These are phyloP conservation scores for Dothidotthia symphoricarpi DNA, from an alignment of 2,329 filamentous ascomycete genomes.

Conservation along the genomic window DNA sequence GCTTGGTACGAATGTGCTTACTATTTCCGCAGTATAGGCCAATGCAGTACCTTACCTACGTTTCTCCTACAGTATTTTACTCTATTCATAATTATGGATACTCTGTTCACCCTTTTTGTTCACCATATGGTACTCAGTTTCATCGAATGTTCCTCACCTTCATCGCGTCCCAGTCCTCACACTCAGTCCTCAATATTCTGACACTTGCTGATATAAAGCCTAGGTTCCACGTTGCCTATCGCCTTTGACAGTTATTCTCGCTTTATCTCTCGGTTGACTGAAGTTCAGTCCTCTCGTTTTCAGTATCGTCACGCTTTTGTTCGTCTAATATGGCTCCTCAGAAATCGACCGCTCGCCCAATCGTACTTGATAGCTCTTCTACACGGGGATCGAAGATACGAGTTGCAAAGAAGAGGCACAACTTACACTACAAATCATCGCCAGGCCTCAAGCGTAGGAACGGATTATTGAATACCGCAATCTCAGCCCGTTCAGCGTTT, in stretches of 20 bases:
- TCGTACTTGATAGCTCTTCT: background rate
- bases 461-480: conserved; percentile 3
- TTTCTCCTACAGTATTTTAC: too few species aligned
- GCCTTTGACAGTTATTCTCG: background rate
- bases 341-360: conserved; percentile 2
- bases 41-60: too few species aligned
- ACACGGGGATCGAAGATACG: background rate
- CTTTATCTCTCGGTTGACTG: background rate
- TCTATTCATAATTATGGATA: too few species aligned
- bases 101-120: too few species aligned
- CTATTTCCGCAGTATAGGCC: too few species aligned
- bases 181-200: too few species aligned
- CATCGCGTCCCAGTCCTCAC: too few species aligned
- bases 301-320: conserved; percentile 6
- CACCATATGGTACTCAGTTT: too few species aligned
- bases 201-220: too few species aligned
- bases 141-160: too few species aligned
- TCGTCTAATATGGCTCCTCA: conserved; percentile 4
- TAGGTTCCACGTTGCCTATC: too few species aligned
- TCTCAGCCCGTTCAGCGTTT: background rate
- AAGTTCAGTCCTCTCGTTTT: conserved; percentile 5
- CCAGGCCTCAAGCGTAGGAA: background rate
- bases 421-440: background rate
- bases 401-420: background rate
- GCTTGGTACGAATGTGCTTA: too few species aligned